phyloP scores from a whole-genome alignment of 2,329 filamentous ascomycete genomes.

The Diaporthe capsici region DNA sequence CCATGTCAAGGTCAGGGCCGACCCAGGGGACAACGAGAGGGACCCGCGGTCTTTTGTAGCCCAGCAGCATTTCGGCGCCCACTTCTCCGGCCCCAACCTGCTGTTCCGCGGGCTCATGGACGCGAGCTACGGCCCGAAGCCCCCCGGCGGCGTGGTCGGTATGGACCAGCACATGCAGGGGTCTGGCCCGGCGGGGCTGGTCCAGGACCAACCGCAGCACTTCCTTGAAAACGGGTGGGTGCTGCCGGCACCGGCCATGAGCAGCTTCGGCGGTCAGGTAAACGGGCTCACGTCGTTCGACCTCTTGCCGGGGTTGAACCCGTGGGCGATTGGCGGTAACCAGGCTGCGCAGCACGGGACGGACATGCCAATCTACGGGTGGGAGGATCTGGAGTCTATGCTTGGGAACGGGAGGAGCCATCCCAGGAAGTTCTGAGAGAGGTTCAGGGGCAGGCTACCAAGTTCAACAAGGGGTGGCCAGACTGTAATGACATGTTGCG shows the following conservation, averaged over 20 bases:
- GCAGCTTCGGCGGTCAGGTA: neutral
- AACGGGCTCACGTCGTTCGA: conserved; percentile 9
- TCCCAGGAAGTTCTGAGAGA: neutral
- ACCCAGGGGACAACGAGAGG: neutral
- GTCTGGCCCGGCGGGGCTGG: neutral
- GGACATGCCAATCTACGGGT: conserved; percentile 19
- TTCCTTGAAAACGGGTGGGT: neutral
- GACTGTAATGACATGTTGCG: neutral
- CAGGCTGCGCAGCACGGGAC: conserved; percentile 1
- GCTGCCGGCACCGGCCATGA: neutral
- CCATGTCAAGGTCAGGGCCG: conserved; percentile 9
- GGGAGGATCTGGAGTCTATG: conserved; percentile 31
- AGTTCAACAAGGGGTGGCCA: neutral
- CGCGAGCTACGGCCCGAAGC: neutral
- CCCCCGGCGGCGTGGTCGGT: neutral
- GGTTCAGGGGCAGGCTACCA: neutral
- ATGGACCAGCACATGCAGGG: conserved; percentile 3
- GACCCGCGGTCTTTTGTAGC: neutral
- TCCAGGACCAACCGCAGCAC: conserved; percentile 1
- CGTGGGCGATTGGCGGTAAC: neutral
- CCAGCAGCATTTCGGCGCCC: neutral
- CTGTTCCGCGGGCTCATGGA: conserved; percentile 19
- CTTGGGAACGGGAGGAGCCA: conserved; percentile 22
- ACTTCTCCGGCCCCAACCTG: conserved; percentile 1
- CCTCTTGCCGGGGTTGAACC: neutral